Evolutionary conservation across 352 stramenopile species (phyloP), one percentile per base, ranked within the genome.

Genomic region (Pythium rhizo-oryzae): DNA sequence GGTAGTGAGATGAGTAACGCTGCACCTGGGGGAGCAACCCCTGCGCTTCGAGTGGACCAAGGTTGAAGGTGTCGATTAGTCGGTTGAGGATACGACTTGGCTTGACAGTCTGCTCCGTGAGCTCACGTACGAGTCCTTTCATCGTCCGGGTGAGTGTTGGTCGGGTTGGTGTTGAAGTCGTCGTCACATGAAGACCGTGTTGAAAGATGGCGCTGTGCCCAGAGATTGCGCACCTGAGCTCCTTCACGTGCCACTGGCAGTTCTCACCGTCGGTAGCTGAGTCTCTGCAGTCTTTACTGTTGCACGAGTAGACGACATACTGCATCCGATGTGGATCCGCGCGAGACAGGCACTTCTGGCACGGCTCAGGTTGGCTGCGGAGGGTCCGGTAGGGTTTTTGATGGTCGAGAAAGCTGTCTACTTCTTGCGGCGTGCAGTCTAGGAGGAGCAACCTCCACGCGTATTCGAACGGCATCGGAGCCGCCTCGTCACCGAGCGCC

Each of bases 221-320:
- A 8, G 55, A 37, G 8, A 30, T 62, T 1, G 18, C 7, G 21
- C 55, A 62, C 7, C 5, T n/a, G 9, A 62, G 37, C 9, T 37
- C 35, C 39, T 62, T 62, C 18, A 62, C 24, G 55, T 52, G 24
- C 55, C 55, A 62, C 18, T 56, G 8, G 50, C 50, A 56, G 50
- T 19, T 37, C 13, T 56, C 50, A 8, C 25, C 50, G 21, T 56
- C 33, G n/a, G 28, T 9, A 30, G 37, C 18, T 24, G 35, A 18
- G n/a, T 21, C 39, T 28, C 55, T 33, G 35, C 55, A 62, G 18
- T 62, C 55, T 19, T 52, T 3, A 7, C 19, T 39, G 55, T 51
- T 19, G n/a, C 55, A 39, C n/a, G 5, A 19, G n/a, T 41, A 62
- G 35, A 62, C 16, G 23, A 51, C 23, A 18, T 62, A 62, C 35